Evolutionary conservation across 495 filamentous ascomycete species (phyloP).

Genomic region (Penicillium soppii): DNA sequence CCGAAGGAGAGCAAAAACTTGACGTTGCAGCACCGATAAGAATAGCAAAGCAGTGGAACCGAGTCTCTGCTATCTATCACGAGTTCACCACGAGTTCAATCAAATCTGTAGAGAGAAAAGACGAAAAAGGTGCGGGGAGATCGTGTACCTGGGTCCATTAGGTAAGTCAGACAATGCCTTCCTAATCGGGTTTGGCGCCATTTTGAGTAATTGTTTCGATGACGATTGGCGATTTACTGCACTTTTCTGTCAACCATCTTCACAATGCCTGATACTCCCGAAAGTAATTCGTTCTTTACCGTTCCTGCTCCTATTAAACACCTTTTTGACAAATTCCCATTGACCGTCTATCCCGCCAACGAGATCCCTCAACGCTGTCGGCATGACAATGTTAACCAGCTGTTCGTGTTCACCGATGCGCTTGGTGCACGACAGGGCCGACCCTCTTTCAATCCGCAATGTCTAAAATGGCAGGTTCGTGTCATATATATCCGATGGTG

Average conservation of each 20-base stretch:
- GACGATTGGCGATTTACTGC: neutral
- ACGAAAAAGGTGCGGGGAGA: constrained; percentile 4
- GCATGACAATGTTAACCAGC: constrained; percentile 48
- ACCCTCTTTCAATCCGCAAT: constrained; percentile 89
- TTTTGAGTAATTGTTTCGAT: constrained; percentile 7
- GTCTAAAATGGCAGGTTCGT: constrained; percentile 94
- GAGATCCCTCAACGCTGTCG: constrained; percentile 69
- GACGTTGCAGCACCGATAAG: neutral
- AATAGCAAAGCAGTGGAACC: neutral
- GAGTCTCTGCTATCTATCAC: neutral
- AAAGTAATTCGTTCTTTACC: constrained; percentile 49
- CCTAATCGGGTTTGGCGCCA: constrained; percentile 2
- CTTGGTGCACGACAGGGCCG: constrained; percentile 58
- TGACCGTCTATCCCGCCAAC: constrained; percentile 74
- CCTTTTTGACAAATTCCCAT: constrained; percentile 82
- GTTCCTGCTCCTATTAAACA: constrained; percentile 75
- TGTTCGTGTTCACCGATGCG: constrained; percentile 77
- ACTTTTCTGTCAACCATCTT: neutral
- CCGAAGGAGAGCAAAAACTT: constrained; percentile 10
- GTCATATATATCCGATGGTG: neutral
- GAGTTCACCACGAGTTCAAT: too few relatives aligned
- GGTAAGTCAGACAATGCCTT: constrained; percentile 9
- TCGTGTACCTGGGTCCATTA: constrained; percentile 4
- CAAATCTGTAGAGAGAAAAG: neutral
- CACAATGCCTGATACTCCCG: constrained; percentile 32